phyloP scores from a whole-genome alignment of 306 rosid species.

The Hylodesmum podocarpum region DNA sequence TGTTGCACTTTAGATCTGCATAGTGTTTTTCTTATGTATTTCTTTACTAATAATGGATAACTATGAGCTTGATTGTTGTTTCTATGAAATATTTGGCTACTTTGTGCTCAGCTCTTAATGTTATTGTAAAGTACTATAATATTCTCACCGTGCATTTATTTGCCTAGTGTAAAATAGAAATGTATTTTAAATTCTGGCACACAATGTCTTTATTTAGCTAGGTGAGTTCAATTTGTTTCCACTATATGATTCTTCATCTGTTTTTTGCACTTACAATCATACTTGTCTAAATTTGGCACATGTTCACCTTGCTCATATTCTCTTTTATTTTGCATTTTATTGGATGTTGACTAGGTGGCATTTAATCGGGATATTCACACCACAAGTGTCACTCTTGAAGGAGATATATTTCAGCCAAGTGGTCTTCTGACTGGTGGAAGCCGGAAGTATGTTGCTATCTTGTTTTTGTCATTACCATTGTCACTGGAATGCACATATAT shows the following conservation, averaged over 20 bases:
- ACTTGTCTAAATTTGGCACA: not conserved
- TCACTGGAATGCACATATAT: constrained; percentile 7
- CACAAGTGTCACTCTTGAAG: constrained; percentile 97
- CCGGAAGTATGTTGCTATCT: constrained; percentile 69
- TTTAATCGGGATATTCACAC: constrained; percentile 66
- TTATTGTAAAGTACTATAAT: not conserved
- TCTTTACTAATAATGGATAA: not conserved
- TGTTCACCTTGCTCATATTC: constrained; percentile 21
- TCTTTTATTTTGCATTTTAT: constrained; percentile 13
- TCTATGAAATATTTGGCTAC: not conserved
- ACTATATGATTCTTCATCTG: not conserved
- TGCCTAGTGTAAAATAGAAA: not conserved
- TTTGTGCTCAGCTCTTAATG: not conserved
- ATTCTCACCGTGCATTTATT: not conserved
- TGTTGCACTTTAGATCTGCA: not conserved
- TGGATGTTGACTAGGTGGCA: constrained; percentile 67
- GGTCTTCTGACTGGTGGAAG: constrained; percentile 99
- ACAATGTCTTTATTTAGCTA: not conserved
- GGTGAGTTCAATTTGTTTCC: constrained; percentile 1
- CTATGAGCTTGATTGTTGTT: not conserved
- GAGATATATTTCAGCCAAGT: constrained; percentile 94
- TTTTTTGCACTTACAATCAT: not conserved
- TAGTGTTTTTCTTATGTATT: not conserved
- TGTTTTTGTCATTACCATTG: constrained; percentile 19
- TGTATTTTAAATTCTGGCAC: not conserved